Base-by-base conservation (phyloP, 2,329 filamentous ascomycete genomes). In the Colletotrichum sp. region DNA sequence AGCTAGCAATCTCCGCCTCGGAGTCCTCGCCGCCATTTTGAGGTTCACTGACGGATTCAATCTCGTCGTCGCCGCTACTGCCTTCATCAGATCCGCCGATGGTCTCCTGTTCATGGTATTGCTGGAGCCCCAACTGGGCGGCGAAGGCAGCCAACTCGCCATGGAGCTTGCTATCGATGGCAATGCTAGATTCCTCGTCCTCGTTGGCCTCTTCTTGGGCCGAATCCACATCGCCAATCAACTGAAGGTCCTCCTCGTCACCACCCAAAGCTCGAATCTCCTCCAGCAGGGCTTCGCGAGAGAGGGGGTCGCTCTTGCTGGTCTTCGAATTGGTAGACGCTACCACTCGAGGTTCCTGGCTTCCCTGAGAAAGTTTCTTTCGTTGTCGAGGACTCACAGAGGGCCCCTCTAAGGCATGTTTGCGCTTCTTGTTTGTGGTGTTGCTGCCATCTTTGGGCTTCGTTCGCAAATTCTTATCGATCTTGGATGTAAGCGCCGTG, bases 201-300 rank as follows among this genome's bases (percentile, higher is more conserved):
- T 29, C 63, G n/a, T 43, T 47, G 8, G 43, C 24, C 11, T 80
- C 82, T 70, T 85, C 83, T 5, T 77, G 76, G 21, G 85, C 84
- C 6, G 85, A 87, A 38, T 85, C 83, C 15, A 75, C 83, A 72
- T 88, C 90, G 55, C 87, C 88, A 67, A 93, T 87, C 38, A 93
- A 86, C 43, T 90, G 88, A 57, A 92, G 80, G 76, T 93, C 92
- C 55, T 90, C 86, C 80, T 93, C 90, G 67, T 92, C 90, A 16
- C 92, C 92, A 5, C 91, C 92, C 3, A 94, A 84, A 16, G 90
- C 90, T 76, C 87, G 86, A 75, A 93, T 93, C 78, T 93, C 92
- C 70, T 90, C 87, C 9, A 93, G 83, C 6, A 93, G 83, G 15
- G 82, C 80, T 36, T 84, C 83, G n/a, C 81, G 77, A 11, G 73